Conservation (phyloP, 208 protist genomes). For the Leishmania turanica region DNA sequence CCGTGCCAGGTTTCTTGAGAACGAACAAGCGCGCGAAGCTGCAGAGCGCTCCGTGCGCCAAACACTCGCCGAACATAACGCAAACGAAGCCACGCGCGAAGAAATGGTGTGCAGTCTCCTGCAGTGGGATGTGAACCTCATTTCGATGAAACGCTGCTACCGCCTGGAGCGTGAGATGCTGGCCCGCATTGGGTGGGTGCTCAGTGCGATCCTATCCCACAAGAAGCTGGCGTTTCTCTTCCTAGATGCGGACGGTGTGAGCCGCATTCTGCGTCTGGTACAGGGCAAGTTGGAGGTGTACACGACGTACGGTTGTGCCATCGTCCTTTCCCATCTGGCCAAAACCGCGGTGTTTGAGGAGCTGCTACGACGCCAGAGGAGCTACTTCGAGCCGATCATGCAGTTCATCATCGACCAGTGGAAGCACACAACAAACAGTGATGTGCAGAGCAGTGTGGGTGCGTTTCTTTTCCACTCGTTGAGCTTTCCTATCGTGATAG, state of each 20-base stretch:
- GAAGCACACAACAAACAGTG: conserved; percentile 48
- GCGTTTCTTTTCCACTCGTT: conserved; percentile 79
- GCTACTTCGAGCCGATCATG: conserved; percentile 77
- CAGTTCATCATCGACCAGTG: conserved; percentile 72
- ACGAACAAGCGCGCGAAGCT: conserved; percentile 13
- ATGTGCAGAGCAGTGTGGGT: conserved; percentile 74
- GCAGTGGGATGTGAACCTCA: conserved; percentile 27
- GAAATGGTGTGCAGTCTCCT: conserved; percentile 16
- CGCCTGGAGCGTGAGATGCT: conserved; percentile 59
- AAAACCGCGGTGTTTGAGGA: conserved; percentile 74
- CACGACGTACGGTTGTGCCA: conserved; percentile 68
- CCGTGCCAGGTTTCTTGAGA: conserved; percentile 9
- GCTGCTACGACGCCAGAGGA: conserved; percentile 59
- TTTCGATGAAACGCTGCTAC: conserved; percentile 36
- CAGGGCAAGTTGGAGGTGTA: conserved; percentile 42
- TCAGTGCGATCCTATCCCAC: conserved; percentile 79
- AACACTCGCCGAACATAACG: conserved; percentile 19
- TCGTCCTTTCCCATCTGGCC: conserved; percentile 72
- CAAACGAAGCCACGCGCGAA: conserved; percentile 7
- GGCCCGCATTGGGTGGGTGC: conserved; percentile 64
- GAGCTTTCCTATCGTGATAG: conserved; percentile 79
- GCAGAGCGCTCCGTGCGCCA: conserved; percentile 18
- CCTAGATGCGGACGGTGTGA: conserved; percentile 63
- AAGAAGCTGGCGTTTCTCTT: conserved; percentile 82
- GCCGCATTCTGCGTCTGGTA: conserved; percentile 52